phyloP scores from a whole-genome alignment of 139 green algal species.

The Chlorokybus atmophyticus region DNA sequence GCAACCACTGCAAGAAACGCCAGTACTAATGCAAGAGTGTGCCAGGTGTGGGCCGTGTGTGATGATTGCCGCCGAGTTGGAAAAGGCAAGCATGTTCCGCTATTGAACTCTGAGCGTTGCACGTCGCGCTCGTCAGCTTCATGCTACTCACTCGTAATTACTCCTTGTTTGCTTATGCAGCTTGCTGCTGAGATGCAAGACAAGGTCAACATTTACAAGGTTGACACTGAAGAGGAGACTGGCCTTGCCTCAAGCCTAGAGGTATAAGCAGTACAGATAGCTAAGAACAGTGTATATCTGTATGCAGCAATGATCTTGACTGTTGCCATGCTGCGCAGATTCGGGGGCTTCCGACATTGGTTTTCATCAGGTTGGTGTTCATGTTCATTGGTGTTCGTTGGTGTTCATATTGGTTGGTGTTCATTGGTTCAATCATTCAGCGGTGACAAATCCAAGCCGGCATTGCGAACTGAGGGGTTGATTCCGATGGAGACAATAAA shows the following conservation, averaged over 20 bases:
- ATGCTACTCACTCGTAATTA: no score
- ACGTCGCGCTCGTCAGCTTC: neutral
- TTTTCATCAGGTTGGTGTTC: no score
- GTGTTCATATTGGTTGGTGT: no score
- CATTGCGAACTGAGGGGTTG: constrained; percentile 78
- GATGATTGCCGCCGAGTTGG: constrained; percentile 56
- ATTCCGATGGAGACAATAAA: constrained; percentile 65
- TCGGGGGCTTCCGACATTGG: constrained; percentile 81
- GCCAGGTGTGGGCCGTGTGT: constrained; percentile 46
- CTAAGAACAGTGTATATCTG: no score
- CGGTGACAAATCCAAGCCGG: constrained; percentile 64
- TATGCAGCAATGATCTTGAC: no score
- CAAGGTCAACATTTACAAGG: constrained; percentile 67
- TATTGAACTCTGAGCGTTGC: neutral
- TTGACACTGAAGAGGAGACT: constrained; percentile 85
- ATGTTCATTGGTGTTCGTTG: no score
- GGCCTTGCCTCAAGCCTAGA: constrained; percentile 48
- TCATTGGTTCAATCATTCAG: no score
- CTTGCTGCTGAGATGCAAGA: constrained; percentile 51
- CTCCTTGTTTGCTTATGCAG: constrained; percentile 27
- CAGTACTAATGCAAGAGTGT: neutral
- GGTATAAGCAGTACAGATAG: no score
- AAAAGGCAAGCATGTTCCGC: constrained; percentile 38
- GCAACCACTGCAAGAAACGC: neutral
- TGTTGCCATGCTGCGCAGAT: constrained; percentile 55